Evolutionary conservation across 2,329 filamentous ascomycete genomes (phyloP).

Genomic region (Aureobasidium sp.): DNA sequence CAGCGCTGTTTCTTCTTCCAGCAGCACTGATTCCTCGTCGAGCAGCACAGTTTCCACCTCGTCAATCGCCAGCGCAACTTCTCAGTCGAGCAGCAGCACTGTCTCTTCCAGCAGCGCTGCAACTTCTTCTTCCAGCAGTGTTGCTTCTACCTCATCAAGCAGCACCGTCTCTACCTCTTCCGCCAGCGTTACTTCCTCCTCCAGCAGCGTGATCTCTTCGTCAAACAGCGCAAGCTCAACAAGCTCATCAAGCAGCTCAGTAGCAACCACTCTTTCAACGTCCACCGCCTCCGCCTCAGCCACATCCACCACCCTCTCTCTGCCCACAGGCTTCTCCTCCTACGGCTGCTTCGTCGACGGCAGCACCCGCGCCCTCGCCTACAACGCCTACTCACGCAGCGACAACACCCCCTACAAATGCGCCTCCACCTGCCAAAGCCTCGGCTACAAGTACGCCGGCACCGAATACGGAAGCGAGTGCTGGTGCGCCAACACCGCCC

Average conservation of each 20-base stretch:
- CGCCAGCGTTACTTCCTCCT: not conserved
- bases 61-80: not conserved
- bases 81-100: too few species aligned
- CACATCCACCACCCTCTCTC: slow-evolving; percentile 13
- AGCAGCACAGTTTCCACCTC: slow-evolving; percentile 8
- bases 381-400: slow-evolving; percentile 19
- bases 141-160: slow-evolving; percentile 7
- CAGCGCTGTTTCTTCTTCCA: not conserved
- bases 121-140: not conserved
- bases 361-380: slow-evolving; percentile 22
- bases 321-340: slow-evolving; percentile 20
- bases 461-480: slow-evolving; percentile 35
- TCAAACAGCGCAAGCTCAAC: slow-evolving; percentile 6
- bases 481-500: slow-evolving; percentile 25
- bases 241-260: slow-evolving; percentile 13
- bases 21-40: not conserved
- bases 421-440: slow-evolving; percentile 22
- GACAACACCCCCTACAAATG: slow-evolving; percentile 23
- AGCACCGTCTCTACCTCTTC: not conserved
- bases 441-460: slow-evolving; percentile 34
- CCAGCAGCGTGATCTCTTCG: not conserved
- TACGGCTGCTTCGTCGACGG: slow-evolving; percentile 28
- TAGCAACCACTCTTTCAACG: slow-evolving; percentile 17
- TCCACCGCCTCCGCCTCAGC: slow-evolving; percentile 15
- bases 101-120: not conserved